These are phyloP conservation scores for Xylaria polymorpha DNA, from an alignment of 2,329 filamentous ascomycete genomes.

Conservation along the genomic window DNA sequence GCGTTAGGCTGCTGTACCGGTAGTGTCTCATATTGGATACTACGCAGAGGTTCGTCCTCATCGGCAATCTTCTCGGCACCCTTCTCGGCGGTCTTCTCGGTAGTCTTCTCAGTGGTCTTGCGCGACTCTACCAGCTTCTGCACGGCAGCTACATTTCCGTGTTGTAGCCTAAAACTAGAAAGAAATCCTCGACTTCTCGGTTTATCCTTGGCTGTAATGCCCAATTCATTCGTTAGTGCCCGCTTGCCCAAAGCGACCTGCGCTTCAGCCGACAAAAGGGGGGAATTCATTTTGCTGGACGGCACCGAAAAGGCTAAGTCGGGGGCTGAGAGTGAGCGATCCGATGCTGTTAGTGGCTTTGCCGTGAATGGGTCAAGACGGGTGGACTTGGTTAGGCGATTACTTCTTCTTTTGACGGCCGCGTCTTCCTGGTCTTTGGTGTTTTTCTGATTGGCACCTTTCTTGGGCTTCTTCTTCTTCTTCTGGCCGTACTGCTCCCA, in stretches of 20 bases:
- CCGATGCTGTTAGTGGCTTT: conserved; percentile 45
- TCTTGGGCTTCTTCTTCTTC: conserved; percentile 60
- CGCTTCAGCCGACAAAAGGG: conserved; percentile 31
- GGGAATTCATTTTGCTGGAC: conserved; percentile 38
- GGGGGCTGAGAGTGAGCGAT: conserved; percentile 46
- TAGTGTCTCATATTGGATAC: conserved; percentile 35
- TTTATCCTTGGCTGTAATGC: conserved; percentile 41
- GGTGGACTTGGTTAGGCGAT: conserved; percentile 55
- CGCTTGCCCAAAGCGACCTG: conserved; percentile 41
- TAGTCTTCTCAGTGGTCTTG: conserved; percentile 29
- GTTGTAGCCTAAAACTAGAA: conserved; percentile 46
- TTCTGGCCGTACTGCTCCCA: conserved; percentile 68
- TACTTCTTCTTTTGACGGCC: conserved; percentile 52
- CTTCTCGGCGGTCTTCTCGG: conserved; percentile 41
- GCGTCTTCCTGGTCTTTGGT: conserved; percentile 58
- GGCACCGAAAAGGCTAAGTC: conserved; percentile 43
- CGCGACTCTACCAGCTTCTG: conserved; percentile 45
- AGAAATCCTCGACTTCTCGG: conserved; percentile 49
- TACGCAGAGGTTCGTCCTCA: conserved; percentile 32
- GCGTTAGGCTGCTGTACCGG: conserved; percentile 38
- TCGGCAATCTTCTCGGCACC: conserved; percentile 39
- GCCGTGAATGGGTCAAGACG: conserved; percentile 40
- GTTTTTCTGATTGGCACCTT: conserved; percentile 54
- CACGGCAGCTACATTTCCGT: conserved; percentile 45
- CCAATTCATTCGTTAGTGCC: conserved; percentile 12